Evolutionary conservation across 2,329 filamentous ascomycete genomes (phyloP).

Genomic region (Aureobasidium subglaciale): DNA sequence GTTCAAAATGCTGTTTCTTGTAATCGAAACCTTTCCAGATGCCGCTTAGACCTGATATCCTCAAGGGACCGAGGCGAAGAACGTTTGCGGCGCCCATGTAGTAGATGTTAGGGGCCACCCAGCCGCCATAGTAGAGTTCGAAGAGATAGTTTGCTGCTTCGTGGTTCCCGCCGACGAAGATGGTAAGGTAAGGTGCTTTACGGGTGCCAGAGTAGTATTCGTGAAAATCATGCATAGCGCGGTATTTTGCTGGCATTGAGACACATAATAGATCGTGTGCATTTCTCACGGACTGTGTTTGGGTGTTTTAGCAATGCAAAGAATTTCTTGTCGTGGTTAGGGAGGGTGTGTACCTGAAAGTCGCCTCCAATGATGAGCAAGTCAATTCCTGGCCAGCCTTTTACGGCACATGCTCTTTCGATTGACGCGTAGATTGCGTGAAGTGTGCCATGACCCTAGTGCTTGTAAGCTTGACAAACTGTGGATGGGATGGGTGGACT

Average conservation of each 20-base stretch:
- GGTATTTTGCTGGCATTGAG: conserved; percentile 83
- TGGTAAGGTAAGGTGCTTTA: conserved; percentile 76
- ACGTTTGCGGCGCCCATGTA: conserved; percentile 93
- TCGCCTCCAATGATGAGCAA: conserved; percentile 92
- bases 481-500: conserved; percentile 4
- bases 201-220: conserved; percentile 80
- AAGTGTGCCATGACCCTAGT: conserved; percentile 80
- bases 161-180: conserved; percentile 93
- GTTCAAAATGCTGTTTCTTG: conserved; percentile 72
- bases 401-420: conserved; percentile 57
- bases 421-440: conserved; percentile 86
- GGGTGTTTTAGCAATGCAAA: background rate
- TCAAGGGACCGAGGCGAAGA: conserved; percentile 70
- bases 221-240: conserved; percentile 82
- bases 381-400: conserved; percentile 76
- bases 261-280: conserved; percentile 80
- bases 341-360: conserved; percentile 61
- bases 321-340: background rate
- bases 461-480: conserved; percentile 20
- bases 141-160: conserved; percentile 85
- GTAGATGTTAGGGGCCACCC: conserved; percentile 95
- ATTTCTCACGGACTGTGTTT: conserved; percentile 71
- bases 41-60: conserved; percentile 83
- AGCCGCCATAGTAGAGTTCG: conserved; percentile 93
- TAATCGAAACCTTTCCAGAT: conserved; percentile 95